phyloP scores from a whole-genome alignment of 257 asterid genomes.

The Petrea volubilis region DNA sequence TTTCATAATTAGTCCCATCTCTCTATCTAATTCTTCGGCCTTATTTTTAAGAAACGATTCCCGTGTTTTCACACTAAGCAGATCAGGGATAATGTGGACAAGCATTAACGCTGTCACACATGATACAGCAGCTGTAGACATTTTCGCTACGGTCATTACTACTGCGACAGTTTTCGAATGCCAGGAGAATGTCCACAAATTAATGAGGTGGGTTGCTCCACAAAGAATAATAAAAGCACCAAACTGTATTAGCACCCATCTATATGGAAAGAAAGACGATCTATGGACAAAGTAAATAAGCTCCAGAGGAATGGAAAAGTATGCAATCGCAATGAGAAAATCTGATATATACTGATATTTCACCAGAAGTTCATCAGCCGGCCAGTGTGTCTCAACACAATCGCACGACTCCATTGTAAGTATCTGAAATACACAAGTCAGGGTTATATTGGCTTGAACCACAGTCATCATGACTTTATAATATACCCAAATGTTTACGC shows the following conservation, averaged over 20 bases:
- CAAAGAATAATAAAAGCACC: conserved; percentile 75
- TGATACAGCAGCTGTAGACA: conserved; percentile 67
- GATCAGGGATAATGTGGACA: conserved; percentile 74
- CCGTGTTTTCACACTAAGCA: conserved; percentile 60
- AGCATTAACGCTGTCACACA: conserved; percentile 74
- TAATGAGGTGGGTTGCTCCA: conserved; percentile 77
- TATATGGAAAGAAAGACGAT: conserved; percentile 69
- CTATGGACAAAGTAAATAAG: conserved; percentile 67
- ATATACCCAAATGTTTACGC: background rate
- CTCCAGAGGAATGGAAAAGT: conserved; percentile 76
- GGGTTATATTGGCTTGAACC: background rate
- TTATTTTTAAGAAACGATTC: conserved; percentile 54
- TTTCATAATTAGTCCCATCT: conserved; percentile 66
- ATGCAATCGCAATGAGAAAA: conserved; percentile 67
- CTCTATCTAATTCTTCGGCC: conserved; percentile 77
- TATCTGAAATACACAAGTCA: conserved; percentile 32
- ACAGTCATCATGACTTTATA: background rate
- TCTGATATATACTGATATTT: conserved; percentile 72
- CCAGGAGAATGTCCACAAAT: conserved; percentile 64
- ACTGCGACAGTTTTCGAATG: conserved; percentile 68
- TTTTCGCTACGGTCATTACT: conserved; percentile 63
- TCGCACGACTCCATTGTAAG: conserved; percentile 56
- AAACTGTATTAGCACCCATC: conserved; percentile 80
- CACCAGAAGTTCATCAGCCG: conserved; percentile 63
- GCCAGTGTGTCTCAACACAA: conserved; percentile 68